Evolutionary conservation across 306 rosid genomes (phyloP), one percentile per base, ranked within the genome.

Genomic region (Cucumis melo): DNA sequence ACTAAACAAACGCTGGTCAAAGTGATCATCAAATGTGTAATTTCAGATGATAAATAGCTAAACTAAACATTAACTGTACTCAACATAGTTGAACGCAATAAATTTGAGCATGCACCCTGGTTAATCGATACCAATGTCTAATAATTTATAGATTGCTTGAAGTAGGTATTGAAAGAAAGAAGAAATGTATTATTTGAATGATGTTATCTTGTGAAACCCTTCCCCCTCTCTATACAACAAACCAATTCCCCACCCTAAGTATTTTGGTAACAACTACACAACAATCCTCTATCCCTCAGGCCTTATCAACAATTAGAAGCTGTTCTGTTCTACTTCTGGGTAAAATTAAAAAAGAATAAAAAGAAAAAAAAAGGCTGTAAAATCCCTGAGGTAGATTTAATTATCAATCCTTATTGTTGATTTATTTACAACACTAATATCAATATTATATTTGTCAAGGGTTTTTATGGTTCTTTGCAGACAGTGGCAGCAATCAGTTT

Each of bases 351-450:
- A 14, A 29, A 5, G 13, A 13, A 5, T 27, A 13, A 32, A 32
- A 32, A 32, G 3, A 32, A 4, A 16, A 34, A 16, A 34, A 66
- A 66, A 39, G 3, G n/a, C 20, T 68, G 38, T 44, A 68, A 20
- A 68, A 46, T 7, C 23, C 38, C 58, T 46, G 41, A 10, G 58
- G 58, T 46, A 46, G n/a, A 46, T 71, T 23, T 48, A 5, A 24
- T 70, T 48, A 24, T 21, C 42, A 71, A 46, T 48, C 59, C 39
- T 46, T 71, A 71, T 48, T 48, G 59, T 71, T 48, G 41, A 3
- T 20, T 67, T 61, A 71, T 71, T 24, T 71, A 71, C 76, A 71
- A 15, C 59, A 50, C 59, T 71, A 50, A 27, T 50, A 71, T 71
- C 55, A 48, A 27, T 48, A 23, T 46, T 16, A 27, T 48, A 23